A percentile compares a stretch with the other conserved stretches of the same genome.
These are phyloP conservation scores for Candida mesenterica DNA, from an alignment of 1,139 yeast genomes.

Conservation along the genomic window DNA sequence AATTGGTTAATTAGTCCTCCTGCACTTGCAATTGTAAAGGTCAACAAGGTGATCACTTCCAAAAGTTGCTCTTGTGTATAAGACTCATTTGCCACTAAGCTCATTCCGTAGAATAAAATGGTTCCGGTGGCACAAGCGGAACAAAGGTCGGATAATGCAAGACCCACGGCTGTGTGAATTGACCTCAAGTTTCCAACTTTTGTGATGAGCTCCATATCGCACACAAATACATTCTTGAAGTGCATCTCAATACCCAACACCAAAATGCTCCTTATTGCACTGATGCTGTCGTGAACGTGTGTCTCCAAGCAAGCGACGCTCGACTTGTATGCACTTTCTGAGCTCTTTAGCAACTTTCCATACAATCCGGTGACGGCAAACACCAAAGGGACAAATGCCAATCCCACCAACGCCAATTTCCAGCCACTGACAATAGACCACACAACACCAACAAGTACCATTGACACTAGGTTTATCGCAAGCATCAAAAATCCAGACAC, in stretches of 20 bases:
- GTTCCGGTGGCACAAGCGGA: constrained; percentile 65
- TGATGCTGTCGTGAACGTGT: constrained; percentile 55
- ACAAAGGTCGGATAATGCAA: constrained; percentile 54
- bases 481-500: constrained; percentile 62
- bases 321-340: constrained; percentile 63
- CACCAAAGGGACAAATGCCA: constrained; percentile 69
- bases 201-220: constrained; percentile 25
- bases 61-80: constrained; percentile 59
- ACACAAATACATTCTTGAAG: constrained; percentile 41
- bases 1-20: constrained; percentile 57
- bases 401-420: constrained; percentile 79
- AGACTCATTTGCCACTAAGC: constrained; percentile 54
- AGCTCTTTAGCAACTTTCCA: constrained; percentile 47
- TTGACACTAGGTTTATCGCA: constrained; percentile 47
- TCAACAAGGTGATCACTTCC: constrained; percentile 66
- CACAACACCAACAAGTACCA: constrained; percentile 58
- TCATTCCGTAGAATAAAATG: constrained; percentile 73
- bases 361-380: constrained; percentile 50
- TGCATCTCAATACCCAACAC: constrained; percentile 50
- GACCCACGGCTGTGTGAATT: constrained; percentile 59
- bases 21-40: constrained; percentile 71
- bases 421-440: constrained; percentile 87
- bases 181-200: constrained; percentile 48
- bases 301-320: constrained; percentile 53
- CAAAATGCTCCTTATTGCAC: constrained; percentile 62